Percentiles rank a stretch among this genome's conserved stretches.
These are phyloP conservation scores for Biscogniauxia marginata DNA, from an alignment of 2,329 filamentous ascomycete genomes.

Conservation along the genomic window DNA sequence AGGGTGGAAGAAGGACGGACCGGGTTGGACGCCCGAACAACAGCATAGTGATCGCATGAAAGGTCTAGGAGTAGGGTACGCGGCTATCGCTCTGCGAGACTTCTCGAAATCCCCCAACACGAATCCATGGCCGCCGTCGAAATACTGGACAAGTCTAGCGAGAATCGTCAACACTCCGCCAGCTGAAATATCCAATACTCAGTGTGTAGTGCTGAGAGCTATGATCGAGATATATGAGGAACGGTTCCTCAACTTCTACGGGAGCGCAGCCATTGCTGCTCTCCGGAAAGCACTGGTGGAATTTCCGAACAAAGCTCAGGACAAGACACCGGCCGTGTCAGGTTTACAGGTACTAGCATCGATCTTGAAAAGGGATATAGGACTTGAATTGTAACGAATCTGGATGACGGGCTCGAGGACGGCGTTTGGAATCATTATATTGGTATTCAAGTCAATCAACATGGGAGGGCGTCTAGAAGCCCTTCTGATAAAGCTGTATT, in stretches of 20 bases:
- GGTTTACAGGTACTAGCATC: conserved; percentile 54
- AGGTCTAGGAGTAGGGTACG: conserved; percentile 80
- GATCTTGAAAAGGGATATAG: conserved; percentile 49
- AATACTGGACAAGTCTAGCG: conserved; percentile 82
- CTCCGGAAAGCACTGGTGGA: conserved; percentile 71
- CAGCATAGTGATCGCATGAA: conserved; percentile 80
- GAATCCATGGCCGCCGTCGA: conserved; percentile 73
- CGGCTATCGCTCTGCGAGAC: conserved; percentile 77
- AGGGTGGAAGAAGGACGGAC: conserved; percentile 68
- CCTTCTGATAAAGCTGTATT: no score
- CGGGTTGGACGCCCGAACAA: conserved; percentile 64
- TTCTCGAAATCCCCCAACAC: conserved; percentile 67
- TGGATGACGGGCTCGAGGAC: conserved; percentile 4
- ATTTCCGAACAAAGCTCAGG: conserved; percentile 58
- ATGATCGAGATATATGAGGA: conserved; percentile 73
- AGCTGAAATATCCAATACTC: conserved; percentile 67
- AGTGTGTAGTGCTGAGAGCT: conserved; percentile 66
- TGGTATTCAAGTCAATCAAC: background rate
- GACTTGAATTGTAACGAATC: conserved; percentile 41
- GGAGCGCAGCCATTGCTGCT: conserved; percentile 69
- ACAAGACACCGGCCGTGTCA: conserved; percentile 48
- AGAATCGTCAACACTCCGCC: conserved; percentile 74
- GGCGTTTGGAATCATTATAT: background rate
- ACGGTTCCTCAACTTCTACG: conserved; percentile 79
- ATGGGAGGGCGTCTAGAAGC: no score